Conservation (phyloP, 2,329 filamentous ascomycete genomes). For the Fusarium sp. region DNA sequence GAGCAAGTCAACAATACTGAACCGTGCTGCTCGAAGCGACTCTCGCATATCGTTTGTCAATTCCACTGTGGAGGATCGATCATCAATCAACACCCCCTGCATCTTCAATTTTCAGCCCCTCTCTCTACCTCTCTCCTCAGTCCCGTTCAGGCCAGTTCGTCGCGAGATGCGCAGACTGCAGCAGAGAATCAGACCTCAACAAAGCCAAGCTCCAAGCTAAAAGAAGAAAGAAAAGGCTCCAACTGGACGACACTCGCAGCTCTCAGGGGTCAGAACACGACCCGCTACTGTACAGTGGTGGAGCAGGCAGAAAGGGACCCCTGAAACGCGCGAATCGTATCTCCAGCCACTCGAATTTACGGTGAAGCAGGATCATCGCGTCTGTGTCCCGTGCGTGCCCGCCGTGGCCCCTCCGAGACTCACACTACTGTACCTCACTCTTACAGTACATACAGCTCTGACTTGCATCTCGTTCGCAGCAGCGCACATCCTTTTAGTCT, state of each 20-base stretch:
- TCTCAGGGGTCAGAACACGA: neutral
- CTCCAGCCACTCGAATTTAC: constrained; percentile 20
- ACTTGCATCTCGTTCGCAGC: constrained; percentile 34
- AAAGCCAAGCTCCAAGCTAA: neutral
- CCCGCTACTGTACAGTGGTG: neutral
- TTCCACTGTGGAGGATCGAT: constrained; percentile 8
- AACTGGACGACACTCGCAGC: neutral
- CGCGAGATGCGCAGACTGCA: constrained; percentile 14
- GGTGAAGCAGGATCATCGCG: constrained; percentile 5
- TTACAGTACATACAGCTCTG: constrained; percentile 24
- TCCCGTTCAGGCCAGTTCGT: neutral
- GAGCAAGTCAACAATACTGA: constrained; percentile 20
- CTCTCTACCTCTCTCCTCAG: neutral
- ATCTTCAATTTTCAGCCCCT: neutral
- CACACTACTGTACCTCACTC: constrained; percentile 5
- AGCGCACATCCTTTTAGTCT: neutral
- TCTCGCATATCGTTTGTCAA: constrained; percentile 24
- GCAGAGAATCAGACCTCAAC: neutral
- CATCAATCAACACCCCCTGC: constrained; percentile 5
- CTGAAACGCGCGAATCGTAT: constrained; percentile 10
- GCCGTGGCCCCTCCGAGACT: neutral
- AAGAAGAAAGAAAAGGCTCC: neutral
- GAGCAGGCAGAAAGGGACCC: neutral
- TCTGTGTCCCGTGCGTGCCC: constrained; percentile 1
- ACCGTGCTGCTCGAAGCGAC: constrained; percentile 22